These are phyloP conservation scores for Clitopilus hobsonii DNA, from an alignment of 768 basidiomycete genomes.

Conservation along the genomic window DNA sequence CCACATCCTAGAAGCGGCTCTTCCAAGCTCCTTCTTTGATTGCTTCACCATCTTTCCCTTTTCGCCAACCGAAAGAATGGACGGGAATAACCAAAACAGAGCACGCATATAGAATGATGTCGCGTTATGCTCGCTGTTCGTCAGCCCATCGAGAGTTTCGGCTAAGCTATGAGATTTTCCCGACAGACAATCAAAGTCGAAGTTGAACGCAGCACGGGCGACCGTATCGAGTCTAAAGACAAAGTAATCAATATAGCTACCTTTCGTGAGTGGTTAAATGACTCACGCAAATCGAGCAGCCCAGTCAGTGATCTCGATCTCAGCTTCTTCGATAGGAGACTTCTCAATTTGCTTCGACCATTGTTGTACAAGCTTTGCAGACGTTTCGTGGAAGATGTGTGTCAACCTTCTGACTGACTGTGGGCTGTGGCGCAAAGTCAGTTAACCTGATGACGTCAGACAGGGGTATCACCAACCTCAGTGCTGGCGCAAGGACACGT, in stretches of 20 bases:
- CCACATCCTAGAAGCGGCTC: slow-evolving; percentile 49
- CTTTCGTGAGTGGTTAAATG: neutral
- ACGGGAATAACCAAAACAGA: slow-evolving; percentile 56
- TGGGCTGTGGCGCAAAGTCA: slow-evolving; percentile 24
- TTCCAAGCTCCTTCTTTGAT: slow-evolving; percentile 50
- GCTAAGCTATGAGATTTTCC: slow-evolving; percentile 44
- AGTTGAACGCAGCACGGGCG: slow-evolving; percentile 57
- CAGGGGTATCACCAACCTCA: slow-evolving; percentile 35
- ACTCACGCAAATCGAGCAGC: slow-evolving; percentile 57
- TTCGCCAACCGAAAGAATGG: slow-evolving; percentile 49
- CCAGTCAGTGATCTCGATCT: slow-evolving; percentile 56
- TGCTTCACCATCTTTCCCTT: slow-evolving; percentile 55
- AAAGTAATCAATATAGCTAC: neutral
- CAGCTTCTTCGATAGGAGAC: slow-evolving; percentile 30
- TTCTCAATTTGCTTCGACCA: slow-evolving; percentile 45
- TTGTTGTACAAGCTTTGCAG: slow-evolving; percentile 44
- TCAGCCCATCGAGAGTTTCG: slow-evolving; percentile 51
- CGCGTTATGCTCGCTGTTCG: slow-evolving; percentile 54
- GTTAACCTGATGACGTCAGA: slow-evolving; percentile 1
- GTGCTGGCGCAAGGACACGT: slow-evolving; percentile 47
- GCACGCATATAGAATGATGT: slow-evolving; percentile 63
- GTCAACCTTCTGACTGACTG: slow-evolving; percentile 50
- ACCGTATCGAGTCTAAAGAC: slow-evolving; percentile 49
- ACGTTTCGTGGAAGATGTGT: slow-evolving; percentile 51
- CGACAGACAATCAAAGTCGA: slow-evolving; percentile 55